Base-by-base conservation (phyloP, 2,329 filamentous ascomycete genomes). In the Cladosporium sp. region DNA sequence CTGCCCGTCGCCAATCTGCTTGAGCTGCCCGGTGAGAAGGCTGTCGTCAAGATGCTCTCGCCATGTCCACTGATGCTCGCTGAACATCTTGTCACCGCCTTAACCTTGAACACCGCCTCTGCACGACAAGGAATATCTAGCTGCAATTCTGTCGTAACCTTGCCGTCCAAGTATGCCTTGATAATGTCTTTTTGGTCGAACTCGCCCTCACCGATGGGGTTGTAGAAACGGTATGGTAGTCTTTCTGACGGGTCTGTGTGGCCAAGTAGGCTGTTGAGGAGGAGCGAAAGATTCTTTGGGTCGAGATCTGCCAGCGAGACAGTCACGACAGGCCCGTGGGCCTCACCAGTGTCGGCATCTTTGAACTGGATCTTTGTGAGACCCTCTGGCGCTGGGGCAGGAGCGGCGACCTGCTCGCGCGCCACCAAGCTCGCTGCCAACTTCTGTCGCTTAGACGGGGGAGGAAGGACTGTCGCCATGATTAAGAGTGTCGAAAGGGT, bases 51-150 rank as follows among this genome's bases (percentile, higher is more conserved):
- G 71, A 98, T 98, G 3, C 93, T 89, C 77, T 97, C 91, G 46
- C 93, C 93, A 78, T 99, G 95, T 14, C 95, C 95, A 3, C 90
- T 89, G 70, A 98, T 96, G 63, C 89, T 89, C 67, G 93, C 91
- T 7, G 93, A 91, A 80, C 95, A 94, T 77, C 95, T 86, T 58
- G 93, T 94, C 49, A 97, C 93, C 13, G 92, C 91, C 73, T 95
- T 93, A 26, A 98, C 95, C 73, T 90, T 89, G 82, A 97, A 98
- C 0, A 98, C 91, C 25, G 94, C 92, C 78, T 99, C 94, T 0
- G 95, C 94, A 43, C 87, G 86, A 76, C 87, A 89, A 66, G 88
- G 85, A 16, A 90, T 83, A 48, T 84, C 82, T 28, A 90, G 81
- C 36, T 85, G 83, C 67, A 87, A 84, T 81, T 90, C 88, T 28